Conservation (phyloP, 1,284 basidiomycete species). For the Leccinum ponderosum region DNA sequence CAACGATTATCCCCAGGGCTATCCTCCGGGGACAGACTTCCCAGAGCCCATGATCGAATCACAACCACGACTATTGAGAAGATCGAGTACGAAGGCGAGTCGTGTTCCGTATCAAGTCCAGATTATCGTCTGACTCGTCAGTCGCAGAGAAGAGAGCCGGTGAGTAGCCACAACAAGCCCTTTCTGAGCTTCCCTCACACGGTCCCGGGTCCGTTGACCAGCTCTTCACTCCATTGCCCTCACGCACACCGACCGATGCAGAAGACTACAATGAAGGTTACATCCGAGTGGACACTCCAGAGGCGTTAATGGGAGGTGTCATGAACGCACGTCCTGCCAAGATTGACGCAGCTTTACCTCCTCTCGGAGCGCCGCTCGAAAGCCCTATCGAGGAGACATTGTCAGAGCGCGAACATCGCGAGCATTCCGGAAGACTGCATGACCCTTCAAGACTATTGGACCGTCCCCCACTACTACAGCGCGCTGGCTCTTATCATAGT, state of each 20-base stretch:
- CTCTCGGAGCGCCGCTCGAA: slow-evolving; percentile 22
- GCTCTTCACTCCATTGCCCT: slow-evolving; percentile 36
- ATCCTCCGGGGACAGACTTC: slow-evolving; percentile 29
- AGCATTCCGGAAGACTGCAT: slow-evolving; percentile 15
- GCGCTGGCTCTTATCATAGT: slow-evolving; percentile 23
- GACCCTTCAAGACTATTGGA: slow-evolving; percentile 27
- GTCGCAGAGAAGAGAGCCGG: slow-evolving; percentile 33
- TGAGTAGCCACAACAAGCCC: slow-evolving; percentile 16
- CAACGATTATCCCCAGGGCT: slow-evolving; percentile 32
- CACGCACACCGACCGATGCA: slow-evolving; percentile 33
- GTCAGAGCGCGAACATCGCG: slow-evolving; percentile 30
- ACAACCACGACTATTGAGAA: slow-evolving; percentile 29
- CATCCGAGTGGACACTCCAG: slow-evolving; percentile 33
- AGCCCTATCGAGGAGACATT: slow-evolving; percentile 21
- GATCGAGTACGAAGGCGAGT: slow-evolving; percentile 30
- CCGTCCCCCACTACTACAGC: slow-evolving; percentile 24
- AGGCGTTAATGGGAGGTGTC: slow-evolving; percentile 34
- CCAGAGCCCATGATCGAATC: slow-evolving; percentile 23
- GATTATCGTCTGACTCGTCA: slow-evolving; percentile 15
- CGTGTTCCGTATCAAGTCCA: slow-evolving; percentile 1
- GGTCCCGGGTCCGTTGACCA: slow-evolving; percentile 4
- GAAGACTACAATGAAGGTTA: slow-evolving; percentile 35
- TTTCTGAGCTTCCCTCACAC: slow-evolving; percentile 9
- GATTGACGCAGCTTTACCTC: slow-evolving; percentile 21
- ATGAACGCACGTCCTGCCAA: slow-evolving; percentile 35